phyloP scores from a whole-genome alignment of 331 rosid genomes.

The Acacia concinna region DNA sequence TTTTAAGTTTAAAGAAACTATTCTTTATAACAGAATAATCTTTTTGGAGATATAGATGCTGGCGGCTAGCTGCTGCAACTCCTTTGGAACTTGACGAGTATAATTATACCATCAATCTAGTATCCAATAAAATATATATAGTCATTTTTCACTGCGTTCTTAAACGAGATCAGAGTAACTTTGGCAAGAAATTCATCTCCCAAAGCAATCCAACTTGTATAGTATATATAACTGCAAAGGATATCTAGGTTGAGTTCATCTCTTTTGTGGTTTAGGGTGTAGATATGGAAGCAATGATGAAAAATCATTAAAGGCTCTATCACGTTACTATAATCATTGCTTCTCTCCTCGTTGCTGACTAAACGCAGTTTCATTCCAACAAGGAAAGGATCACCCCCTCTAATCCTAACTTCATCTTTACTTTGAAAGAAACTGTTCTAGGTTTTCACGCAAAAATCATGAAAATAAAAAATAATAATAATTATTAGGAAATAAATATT shows the following conservation, averaged over 20 bases:
- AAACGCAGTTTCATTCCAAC: not conserved
- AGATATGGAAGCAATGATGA: not conserved
- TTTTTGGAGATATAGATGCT: not conserved
- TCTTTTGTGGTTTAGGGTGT: conserved; percentile 3
- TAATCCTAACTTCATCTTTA: not conserved
- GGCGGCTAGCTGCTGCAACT: not conserved
- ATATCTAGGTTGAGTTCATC: not conserved
- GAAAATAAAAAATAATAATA: no score
- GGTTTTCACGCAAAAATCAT: not conserved
- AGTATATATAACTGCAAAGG: no score
- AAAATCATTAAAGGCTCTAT: conserved; percentile 26
- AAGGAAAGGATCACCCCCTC: not conserved
- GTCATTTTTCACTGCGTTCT: not conserved
- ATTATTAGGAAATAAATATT: no score
- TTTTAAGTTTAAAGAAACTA: not conserved
- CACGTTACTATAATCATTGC: conserved; percentile 18
- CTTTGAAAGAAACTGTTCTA: not conserved
- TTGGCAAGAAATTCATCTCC: not conserved
- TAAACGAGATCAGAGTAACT: not conserved
- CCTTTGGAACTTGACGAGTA: conserved; percentile 18
- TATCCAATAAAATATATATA: not conserved
- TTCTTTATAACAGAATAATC: no score
- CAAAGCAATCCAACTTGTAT: not conserved
- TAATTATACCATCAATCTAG: not conserved
- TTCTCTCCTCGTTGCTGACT: conserved; percentile 12